Percentiles rank a stretch among this genome's conserved stretches.
These are phyloP conservation scores for Lasiodiplodia gonubiensis DNA, from an alignment of 2,329 filamentous ascomycete genomes.

Conservation along the genomic window DNA sequence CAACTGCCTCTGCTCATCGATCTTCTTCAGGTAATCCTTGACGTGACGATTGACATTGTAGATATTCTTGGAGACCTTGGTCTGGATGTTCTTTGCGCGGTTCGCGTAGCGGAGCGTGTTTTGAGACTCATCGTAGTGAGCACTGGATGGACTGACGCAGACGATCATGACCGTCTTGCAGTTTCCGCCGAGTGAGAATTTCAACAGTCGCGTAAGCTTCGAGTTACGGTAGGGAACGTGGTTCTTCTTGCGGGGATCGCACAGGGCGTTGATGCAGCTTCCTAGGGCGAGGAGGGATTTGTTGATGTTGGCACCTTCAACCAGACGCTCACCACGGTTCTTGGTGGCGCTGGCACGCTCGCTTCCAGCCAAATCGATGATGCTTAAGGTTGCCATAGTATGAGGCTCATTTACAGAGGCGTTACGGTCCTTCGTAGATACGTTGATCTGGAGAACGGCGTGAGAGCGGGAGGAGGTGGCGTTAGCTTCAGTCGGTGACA, in stretches of 20 bases:
- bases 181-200: conserved; percentile 96
- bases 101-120: conserved; percentile 98
- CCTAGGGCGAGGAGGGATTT: conserved; percentile 93
- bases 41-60: conserved; percentile 99
- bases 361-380: conserved; percentile 95
- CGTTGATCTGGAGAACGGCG: conserved; percentile 95
- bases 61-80: conserved; percentile 98
- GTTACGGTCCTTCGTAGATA: conserved; percentile 92
- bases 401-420: conserved; percentile 91
- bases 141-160: conserved; percentile 93
- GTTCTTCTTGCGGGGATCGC: conserved; percentile 87
- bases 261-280: conserved; percentile 97
- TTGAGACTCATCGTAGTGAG: conserved; percentile 97
- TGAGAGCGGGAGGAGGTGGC: conserved; percentile 97
- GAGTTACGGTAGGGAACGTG: conserved; percentile 98
- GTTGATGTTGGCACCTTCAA: conserved; percentile 99
- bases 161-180: conserved; percentile 99
- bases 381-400: conserved; percentile 97
- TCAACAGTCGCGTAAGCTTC: conserved; percentile 91
- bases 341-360: conserved; percentile 96
- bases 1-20: conserved; percentile 95
- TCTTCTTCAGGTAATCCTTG: conserved; percentile 99
- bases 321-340: conserved; percentile 87
- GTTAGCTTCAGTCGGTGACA: conserved; percentile 96
- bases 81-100: conserved; percentile 98